phyloP scores from a whole-genome alignment of 148 eudicot genomes.

The Dysphania ambrosioides region DNA sequence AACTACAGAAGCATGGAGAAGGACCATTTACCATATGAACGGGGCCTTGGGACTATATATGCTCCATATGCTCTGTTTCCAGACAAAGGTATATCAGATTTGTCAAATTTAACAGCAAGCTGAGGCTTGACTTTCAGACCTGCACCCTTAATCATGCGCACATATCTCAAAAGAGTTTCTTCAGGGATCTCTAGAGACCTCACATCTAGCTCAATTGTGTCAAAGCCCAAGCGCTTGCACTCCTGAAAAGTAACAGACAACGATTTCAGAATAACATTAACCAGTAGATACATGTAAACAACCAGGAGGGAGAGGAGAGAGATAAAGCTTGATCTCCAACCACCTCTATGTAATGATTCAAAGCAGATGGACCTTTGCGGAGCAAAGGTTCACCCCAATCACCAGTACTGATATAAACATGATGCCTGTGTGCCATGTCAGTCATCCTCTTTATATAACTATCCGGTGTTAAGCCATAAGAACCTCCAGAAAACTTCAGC shows the following conservation, averaged over 20 bases:
- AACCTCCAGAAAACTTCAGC: slow-evolving; percentile 77
- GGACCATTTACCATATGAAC: slow-evolving; percentile 50
- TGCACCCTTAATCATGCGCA: slow-evolving; percentile 68
- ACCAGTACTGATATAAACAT: slow-evolving; percentile 84
- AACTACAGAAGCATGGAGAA: neutral
- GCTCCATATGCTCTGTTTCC: slow-evolving; percentile 79
- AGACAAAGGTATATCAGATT: slow-evolving; percentile 58
- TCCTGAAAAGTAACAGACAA: slow-evolving; percentile 41
- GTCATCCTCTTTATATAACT: slow-evolving; percentile 66
- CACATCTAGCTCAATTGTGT: slow-evolving; percentile 75
- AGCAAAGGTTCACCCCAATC: slow-evolving; percentile 90
- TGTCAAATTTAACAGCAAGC: slow-evolving; percentile 76
- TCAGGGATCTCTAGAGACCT: slow-evolving; percentile 77
- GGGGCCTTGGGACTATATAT: slow-evolving; percentile 57
- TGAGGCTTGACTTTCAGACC: slow-evolving; percentile 87
- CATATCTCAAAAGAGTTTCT: slow-evolving; percentile 73
- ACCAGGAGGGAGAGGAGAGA: neutral
- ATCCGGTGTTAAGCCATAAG: slow-evolving; percentile 64
- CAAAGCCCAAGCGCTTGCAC: slow-evolving; percentile 86
- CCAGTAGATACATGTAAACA: neutral
- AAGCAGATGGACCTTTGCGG: slow-evolving; percentile 70
- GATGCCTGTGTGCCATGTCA: slow-evolving; percentile 78
- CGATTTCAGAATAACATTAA: slow-evolving; percentile 8
- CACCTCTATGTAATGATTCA: slow-evolving; percentile 78
- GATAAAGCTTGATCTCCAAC: neutral